A percentile compares a stretch with the other conserved stretches of the same genome.
phyloP scores from a whole-genome alignment of 768 basidiomycete genomes.

The Rubroboletus satanas region DNA sequence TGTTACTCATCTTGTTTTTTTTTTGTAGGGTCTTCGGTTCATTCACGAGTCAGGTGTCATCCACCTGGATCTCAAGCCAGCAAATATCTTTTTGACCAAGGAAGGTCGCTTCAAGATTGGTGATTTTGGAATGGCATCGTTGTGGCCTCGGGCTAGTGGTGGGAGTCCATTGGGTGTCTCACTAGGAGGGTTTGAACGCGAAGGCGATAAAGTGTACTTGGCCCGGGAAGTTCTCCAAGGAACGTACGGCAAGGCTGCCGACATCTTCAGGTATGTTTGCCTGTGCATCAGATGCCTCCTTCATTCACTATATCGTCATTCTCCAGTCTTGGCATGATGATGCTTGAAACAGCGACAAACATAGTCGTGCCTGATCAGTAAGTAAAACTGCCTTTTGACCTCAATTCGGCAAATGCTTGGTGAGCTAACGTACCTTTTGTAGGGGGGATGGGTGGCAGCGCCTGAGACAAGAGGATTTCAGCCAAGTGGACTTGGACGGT shows the following conservation, averaged over 20 bases:
- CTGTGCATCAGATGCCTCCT: neutral
- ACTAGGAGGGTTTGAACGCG: conserved; percentile 74
- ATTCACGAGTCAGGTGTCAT: conserved; percentile 87
- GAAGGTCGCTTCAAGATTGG: conserved; percentile 93
- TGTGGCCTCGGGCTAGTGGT: conserved; percentile 67
- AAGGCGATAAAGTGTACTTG: conserved; percentile 96
- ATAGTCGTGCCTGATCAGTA: conserved; percentile 96
- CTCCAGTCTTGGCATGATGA: conserved; percentile 86
- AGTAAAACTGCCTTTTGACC: conserved; percentile 35
- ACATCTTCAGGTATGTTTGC: conserved; percentile 85
- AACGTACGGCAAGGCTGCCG: conserved; percentile 87
- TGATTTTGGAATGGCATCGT: conserved; percentile 97
- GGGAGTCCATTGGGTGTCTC: conserved; percentile 35
- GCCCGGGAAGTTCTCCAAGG: conserved; percentile 95
- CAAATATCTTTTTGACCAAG: conserved; percentile 88
- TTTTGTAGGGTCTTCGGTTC: conserved; percentile 71
- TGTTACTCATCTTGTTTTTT: conserved; percentile 27
- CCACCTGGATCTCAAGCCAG: conserved; percentile 96
- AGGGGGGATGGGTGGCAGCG: conserved; percentile 95
- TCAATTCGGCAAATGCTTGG: conserved; percentile 1
- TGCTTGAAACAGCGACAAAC: conserved; percentile 93
- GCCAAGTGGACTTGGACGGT: conserved; percentile 68
- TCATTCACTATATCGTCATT: conserved; percentile 14
- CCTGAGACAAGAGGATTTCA: conserved; percentile 86
- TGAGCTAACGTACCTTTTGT: conserved; percentile 21